Evolutionary conservation across 192 early-diverging fungal species (phyloP), one percentile per base, ranked within the genome.

Genomic region (Entrophospora sp.): DNA sequence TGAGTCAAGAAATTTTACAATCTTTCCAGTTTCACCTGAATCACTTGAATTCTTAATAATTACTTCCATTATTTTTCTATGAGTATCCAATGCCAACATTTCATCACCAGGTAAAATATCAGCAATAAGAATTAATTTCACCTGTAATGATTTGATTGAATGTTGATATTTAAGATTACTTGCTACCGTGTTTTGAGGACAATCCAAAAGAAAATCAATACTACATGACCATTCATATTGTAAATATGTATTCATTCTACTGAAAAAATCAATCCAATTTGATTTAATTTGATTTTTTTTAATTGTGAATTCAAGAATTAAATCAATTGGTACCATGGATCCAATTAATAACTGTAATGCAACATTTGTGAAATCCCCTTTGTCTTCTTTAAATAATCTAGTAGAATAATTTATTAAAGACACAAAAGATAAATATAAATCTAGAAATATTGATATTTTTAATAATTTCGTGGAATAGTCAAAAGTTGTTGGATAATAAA

Each of bases 221-320:
- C 7, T 18, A 30, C 25, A 16, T 16, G 42, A 10, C 64, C 64
- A 66, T 55, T 66, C 64, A 43, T 55, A 43, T 20, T 22, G 25
- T 8, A 66, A 66, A 55, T 66, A 66, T 55, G 27, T 43, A 9
- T 20, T 6, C 14, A 14, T 31, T 55, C 51, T 42, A 16, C 32
- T 25, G 42, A 66, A 66, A 14, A 66, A 66, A 66, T 53, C 51
- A 66, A 31, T 4, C 64, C 64, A 66, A 30, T 42, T 37, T n/a
- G 12, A 31, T 55, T 14, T 28, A 4, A 16, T 12, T 10, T 28
- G 35, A 42, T 28, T 18, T 30, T 42, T 62, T 44, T 32, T 16
- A 4, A 35, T 13, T 31, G 31, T 14, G 2, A 28, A 5, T 62
- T 31, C n/a, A n/a, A n/a, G 43, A 20, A 62, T 18, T 9, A 44